Percentiles rank a stretch among this genome's conserved stretches.
Conservation (phyloP, 23 red algal genomes). For the Gracilariopsis chorda region DNA sequence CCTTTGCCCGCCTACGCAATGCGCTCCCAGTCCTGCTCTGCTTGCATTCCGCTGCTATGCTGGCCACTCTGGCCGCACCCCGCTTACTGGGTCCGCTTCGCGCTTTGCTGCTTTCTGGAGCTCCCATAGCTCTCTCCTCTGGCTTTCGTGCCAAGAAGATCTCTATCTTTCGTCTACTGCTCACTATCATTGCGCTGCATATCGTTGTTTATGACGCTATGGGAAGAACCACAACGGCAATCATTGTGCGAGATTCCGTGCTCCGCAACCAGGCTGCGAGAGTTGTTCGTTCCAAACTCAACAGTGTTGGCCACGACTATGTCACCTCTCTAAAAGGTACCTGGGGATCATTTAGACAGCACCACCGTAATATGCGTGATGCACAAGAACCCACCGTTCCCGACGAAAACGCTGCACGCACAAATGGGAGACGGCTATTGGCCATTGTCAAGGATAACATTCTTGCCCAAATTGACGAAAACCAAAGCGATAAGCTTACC, state of each 20-base stretch:
- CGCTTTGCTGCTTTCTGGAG: not conserved
- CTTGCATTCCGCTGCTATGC: not conserved
- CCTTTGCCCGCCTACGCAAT: not conserved
- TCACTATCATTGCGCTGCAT: not conserved
- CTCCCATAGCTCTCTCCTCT: not conserved
- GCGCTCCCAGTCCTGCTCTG: not conserved
- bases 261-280: constrained; percentile 1
- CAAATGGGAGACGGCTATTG: not conserved
- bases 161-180: not conserved
- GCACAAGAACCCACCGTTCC: too few relatives aligned
- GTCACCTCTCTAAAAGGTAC: not conserved
- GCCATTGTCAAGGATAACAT: not conserved
- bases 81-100: constrained; percentile 17
- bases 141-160: not conserved
- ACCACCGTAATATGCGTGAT: not conserved
- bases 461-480: not conserved
- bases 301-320: not conserved
- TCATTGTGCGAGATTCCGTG: constrained; percentile 2
- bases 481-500: too few relatives aligned
- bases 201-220: constrained; percentile 12
- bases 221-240: not conserved
- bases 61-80: not conserved
- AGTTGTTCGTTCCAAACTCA: not conserved
- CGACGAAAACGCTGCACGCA: not conserved
- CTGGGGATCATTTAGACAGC: not conserved